These are phyloP conservation scores for Aspergillus udagawae DNA, from an alignment of 2,329 filamentous ascomycete species.

Conservation along the genomic window DNA sequence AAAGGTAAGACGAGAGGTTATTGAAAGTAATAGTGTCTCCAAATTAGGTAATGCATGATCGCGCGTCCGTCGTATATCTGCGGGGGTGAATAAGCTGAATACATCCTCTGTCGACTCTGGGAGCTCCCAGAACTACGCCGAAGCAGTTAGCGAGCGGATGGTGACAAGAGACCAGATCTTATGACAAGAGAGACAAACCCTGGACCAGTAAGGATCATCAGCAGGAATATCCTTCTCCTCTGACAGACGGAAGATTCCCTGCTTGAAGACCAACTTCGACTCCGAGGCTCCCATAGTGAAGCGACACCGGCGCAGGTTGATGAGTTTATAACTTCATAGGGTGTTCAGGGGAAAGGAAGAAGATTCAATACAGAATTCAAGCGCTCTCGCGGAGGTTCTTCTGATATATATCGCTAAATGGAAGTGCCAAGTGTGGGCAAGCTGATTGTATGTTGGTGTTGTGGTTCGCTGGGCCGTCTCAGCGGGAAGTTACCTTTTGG, in stretches of 20 bases:
- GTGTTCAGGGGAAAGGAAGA: neutral
- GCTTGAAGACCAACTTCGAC: slow-evolving; percentile 98
- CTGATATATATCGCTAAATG: slow-evolving; percentile 3
- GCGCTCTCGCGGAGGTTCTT: neutral
- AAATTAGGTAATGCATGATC: slow-evolving; percentile 82
- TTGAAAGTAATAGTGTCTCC: slow-evolving; percentile 78
- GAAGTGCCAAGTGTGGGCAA: slow-evolving; percentile 8
- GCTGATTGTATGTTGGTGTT: slow-evolving; percentile 19
- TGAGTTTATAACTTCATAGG: slow-evolving; percentile 23
- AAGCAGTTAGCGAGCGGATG: slow-evolving; percentile 18
- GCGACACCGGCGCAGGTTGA: slow-evolving; percentile 22
- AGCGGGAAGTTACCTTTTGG: slow-evolving; percentile 15
- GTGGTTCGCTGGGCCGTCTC: slow-evolving; percentile 9
- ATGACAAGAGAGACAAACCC: slow-evolving; percentile 54
- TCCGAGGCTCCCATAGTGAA: slow-evolving; percentile 88
- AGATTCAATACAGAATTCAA: neutral
- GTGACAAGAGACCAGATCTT: neutral
- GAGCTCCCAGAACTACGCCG: slow-evolving; percentile 86
- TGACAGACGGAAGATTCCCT: slow-evolving; percentile 95
- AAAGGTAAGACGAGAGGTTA: slow-evolving; percentile 76
- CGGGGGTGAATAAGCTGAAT: slow-evolving; percentile 89
- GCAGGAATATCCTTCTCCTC: slow-evolving; percentile 83
- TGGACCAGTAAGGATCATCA: slow-evolving; percentile 89
- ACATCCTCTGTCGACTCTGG: slow-evolving; percentile 94
- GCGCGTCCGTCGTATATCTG: slow-evolving; percentile 81